Conservation (phyloP, 345 rosid genomes). For the Populus pruinosa region DNA sequence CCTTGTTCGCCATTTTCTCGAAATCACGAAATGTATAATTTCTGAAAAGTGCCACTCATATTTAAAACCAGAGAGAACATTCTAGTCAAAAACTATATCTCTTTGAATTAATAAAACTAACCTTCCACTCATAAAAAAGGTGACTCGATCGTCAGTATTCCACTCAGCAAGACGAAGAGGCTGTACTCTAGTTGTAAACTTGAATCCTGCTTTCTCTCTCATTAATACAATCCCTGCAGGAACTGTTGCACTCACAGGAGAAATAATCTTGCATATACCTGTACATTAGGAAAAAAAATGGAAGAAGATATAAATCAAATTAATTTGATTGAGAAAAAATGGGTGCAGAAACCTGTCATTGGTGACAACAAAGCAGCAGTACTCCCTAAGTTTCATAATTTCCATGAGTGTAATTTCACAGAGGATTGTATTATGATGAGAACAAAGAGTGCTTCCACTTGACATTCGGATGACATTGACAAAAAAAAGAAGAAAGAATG, state of each 20-base stretch:
- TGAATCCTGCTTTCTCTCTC: slow-evolving; percentile 86
- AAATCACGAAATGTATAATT: slow-evolving; percentile 90
- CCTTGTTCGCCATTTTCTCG: slow-evolving; percentile 99
- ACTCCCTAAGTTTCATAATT: not conserved
- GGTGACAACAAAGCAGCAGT: not conserved
- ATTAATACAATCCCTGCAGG: slow-evolving; percentile 92
- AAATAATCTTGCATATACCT: slow-evolving; percentile 96
- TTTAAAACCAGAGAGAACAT: slow-evolving; percentile 27
- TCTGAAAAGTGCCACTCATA: slow-evolving; percentile 50
- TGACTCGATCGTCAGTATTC: slow-evolving; percentile 87
- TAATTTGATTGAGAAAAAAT: not conserved
- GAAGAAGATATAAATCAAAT: not conserved
- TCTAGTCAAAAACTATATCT: slow-evolving; percentile 6
- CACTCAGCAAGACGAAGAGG: slow-evolving; percentile 99
- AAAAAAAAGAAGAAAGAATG: not conserved
- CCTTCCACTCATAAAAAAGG: slow-evolving; percentile 99
- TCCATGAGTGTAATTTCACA: not conserved
- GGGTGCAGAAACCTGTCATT: not conserved
- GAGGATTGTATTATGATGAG: not conserved
- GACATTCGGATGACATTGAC: not conserved
- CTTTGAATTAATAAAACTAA: slow-evolving; percentile 29
- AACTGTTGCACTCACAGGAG: slow-evolving; percentile 78
- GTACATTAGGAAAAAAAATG: not conserved
- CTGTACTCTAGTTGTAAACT: slow-evolving; percentile 96
- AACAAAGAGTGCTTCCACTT: not conserved